Evolutionary conservation across 176 grass and related monocot genomes (phyloP).

Genomic region (Rhynchospora breviuscula): DNA sequence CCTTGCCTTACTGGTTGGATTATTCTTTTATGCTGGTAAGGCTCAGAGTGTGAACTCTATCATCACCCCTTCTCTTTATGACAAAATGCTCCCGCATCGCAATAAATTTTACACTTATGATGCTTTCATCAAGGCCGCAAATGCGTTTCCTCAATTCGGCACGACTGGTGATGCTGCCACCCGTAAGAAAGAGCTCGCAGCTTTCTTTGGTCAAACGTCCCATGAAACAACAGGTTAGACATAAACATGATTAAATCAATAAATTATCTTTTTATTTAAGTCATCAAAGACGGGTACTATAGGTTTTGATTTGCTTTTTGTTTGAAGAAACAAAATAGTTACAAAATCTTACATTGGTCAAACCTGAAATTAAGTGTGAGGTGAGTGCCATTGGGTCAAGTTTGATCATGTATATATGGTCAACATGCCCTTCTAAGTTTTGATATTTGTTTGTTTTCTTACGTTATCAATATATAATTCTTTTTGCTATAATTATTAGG

Average conservation of each 20-base stretch:
- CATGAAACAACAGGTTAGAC: constrained; percentile 21
- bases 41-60: constrained; percentile 32
- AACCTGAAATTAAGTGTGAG: too few species aligned
- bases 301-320: too few species aligned
- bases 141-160: constrained; percentile 28
- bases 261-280: neutral
- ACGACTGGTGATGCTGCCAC: constrained; percentile 2
- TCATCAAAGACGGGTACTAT: neutral
- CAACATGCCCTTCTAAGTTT: neutral
- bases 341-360: too few species aligned
- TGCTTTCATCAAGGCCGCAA: constrained; percentile 40
- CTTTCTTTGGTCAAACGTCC: constrained; percentile 25
- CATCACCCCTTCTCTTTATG: constrained; percentile 23
- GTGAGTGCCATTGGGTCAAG: too few species aligned
- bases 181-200: constrained; percentile 31
- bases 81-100: constrained; percentile 42
- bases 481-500: too few species aligned
- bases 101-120: constrained; percentile 50
- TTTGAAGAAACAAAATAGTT: too few species aligned
- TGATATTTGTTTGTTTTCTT: neutral
- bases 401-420: too few species aligned
- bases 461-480: neutral
- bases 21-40: neutral
- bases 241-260: neutral
- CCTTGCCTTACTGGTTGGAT: neutral